These are phyloP conservation scores for Murraya paniculata DNA, from an alignment of 345 rosid species.

Conservation along the genomic window DNA sequence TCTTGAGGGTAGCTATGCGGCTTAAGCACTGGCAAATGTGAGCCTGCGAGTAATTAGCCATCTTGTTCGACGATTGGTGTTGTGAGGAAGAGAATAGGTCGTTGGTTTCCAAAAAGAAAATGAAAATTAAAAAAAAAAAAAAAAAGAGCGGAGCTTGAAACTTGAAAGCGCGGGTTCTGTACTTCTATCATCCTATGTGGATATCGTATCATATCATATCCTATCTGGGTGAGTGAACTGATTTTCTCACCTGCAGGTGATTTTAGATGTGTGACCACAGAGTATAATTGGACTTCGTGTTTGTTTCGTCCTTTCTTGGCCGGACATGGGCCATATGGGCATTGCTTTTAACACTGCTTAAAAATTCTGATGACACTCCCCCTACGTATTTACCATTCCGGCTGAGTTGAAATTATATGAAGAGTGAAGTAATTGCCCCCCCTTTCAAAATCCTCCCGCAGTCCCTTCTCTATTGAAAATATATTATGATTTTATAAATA, in stretches of 20 bases:
- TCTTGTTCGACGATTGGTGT: neutral
- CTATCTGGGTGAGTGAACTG: neutral
- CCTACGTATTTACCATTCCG: too few relatives aligned
- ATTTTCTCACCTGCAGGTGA: neutral
- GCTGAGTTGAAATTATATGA: too few relatives aligned
- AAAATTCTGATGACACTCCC: rapidly evolving
- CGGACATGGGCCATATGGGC: neutral
- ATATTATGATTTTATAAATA: too few relatives aligned
- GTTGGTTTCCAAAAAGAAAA: too few relatives aligned
- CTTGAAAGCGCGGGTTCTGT: neutral
- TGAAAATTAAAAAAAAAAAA: too few relatives aligned
- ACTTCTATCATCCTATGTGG: neutral
- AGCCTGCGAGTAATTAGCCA: slow-evolving; percentile 49
- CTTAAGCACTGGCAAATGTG: slow-evolving; percentile 76
- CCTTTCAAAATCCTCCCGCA: too few relatives aligned
- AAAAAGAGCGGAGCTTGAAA: neutral
- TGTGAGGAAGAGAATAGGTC: neutral
- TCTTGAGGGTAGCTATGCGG: slow-evolving; percentile 47
- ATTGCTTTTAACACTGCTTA: too few relatives aligned
- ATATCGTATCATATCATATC: neutral
- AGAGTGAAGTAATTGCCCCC: too few relatives aligned
- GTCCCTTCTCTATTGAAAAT: too few relatives aligned
- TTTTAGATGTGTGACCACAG: neutral
- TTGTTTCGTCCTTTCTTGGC: too few relatives aligned
- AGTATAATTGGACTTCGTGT: neutral